Evolutionary conservation across 345 rosid genomes (phyloP).

Genomic region (Populus deltoides): DNA sequence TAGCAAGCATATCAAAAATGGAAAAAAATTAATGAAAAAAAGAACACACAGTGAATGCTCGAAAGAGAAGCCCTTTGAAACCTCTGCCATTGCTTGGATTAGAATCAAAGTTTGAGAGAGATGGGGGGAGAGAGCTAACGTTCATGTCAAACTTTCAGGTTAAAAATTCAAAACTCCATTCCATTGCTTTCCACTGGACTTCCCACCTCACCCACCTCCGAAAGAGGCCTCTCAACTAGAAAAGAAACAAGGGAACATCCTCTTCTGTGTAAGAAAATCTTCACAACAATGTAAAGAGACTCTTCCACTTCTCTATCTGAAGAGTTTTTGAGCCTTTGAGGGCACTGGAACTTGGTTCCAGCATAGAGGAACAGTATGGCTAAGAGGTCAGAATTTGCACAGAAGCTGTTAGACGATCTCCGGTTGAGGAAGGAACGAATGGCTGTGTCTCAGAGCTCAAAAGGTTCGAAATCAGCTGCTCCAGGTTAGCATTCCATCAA

Average conservation of each 20-base stretch:
- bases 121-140: constrained; percentile 43
- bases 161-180: constrained; percentile 24
- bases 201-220: constrained; percentile 73
- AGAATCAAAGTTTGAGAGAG: constrained; percentile 54
- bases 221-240: constrained; percentile 65
- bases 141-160: constrained; percentile 57
- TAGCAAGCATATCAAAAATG: not conserved
- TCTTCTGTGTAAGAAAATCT: not conserved
- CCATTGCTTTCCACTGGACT: constrained; percentile 36
- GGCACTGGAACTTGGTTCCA: constrained; percentile 16
- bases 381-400: constrained; percentile 81
- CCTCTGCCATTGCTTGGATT: constrained; percentile 62
- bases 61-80: constrained; percentile 41
- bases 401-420: constrained; percentile 92
- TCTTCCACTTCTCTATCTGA: not conserved
- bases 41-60: constrained; percentile 29
- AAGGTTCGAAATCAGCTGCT: constrained; percentile 19
- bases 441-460: constrained; percentile 52
- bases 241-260: constrained; percentile 14
- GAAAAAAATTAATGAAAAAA: not conserved
- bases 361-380: constrained; percentile 45
- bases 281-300: constrained; percentile 19
- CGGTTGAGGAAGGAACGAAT: constrained; percentile 69
- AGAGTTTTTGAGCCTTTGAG: constrained; percentile 12
- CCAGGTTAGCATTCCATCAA: constrained; percentile 39